Conservation (phyloP, 805 yeast species). For the Spathaspora boniae region DNA sequence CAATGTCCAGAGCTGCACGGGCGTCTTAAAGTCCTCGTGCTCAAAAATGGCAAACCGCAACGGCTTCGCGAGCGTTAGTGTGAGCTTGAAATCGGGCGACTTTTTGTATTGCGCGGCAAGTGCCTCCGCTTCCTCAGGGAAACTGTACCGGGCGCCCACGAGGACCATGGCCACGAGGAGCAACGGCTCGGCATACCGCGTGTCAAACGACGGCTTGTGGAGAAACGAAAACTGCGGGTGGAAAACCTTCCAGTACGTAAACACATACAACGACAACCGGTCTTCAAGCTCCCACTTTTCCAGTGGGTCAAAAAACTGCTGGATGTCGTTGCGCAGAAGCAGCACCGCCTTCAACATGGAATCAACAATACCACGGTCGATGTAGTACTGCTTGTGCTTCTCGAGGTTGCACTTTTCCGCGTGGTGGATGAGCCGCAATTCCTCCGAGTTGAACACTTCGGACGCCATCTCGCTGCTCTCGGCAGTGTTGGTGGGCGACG, state of each 20-base stretch:
- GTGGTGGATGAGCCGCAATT: conserved; percentile 19
- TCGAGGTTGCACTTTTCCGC: conserved; percentile 20
- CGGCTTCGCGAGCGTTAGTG: conserved; percentile 50
- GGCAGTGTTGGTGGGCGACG: conserved; percentile 32
- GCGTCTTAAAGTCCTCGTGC: conserved; percentile 70
- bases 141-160: conserved; percentile 48
- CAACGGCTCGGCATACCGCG: conserved; percentile 45
- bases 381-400: conserved; percentile 32
- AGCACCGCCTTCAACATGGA: conserved; percentile 27
- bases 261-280: conserved; percentile 33
- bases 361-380: conserved; percentile 36
- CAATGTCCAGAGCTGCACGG: conserved; percentile 71
- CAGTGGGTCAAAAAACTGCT: conserved; percentile 17
- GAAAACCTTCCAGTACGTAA: conserved; percentile 54
- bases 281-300: conserved; percentile 23
- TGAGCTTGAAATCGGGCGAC: conserved; percentile 39
- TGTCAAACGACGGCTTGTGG: conserved; percentile 57
- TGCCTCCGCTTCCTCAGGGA: conserved; percentile 10
- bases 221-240: conserved; percentile 59
- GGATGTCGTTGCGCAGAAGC: conserved; percentile 24
- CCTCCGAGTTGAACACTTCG: no score
- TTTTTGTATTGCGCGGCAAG: conserved; percentile 12
- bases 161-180: conserved; percentile 53
- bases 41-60: conserved; percentile 69
- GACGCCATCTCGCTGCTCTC: no score